Base-by-base conservation (phyloP, 2,329 filamentous ascomycete species). In the Xylariaceae sp. region DNA sequence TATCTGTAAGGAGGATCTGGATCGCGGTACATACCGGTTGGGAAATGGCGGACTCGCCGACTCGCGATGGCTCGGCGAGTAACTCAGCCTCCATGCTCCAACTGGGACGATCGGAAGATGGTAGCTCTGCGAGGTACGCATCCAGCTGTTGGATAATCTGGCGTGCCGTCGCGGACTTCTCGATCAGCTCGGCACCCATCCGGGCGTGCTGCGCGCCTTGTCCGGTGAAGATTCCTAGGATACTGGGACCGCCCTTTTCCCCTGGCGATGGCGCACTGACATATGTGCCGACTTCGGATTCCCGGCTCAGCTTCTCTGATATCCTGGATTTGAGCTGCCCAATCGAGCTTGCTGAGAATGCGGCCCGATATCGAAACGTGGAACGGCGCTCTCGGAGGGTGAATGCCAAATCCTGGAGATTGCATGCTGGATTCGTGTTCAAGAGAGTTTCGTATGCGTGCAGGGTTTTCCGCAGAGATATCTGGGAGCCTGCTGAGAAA, bases 21-120 rank as follows among this genome's bases (percentile, higher is more conserved):
- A 77, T 24, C 0, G 72, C 73, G 2, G 74, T 76, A 48, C 71
- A 76, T 0, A 73, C 21, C 0, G 64, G 63, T n/a, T 67, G 65
- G 0, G 64, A 62, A 7, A 67, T 24, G 1, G 41, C 33, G 3
- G 62, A 59, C 8, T 53, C 36, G 10, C 15, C 23, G 1, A 67
- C 50, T 4, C 48, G 56, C 0, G 63, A 61, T 13, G 32, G 32
- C 26, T 45, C 24, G 24, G 51, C 52, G 8, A 45, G 24, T 1
- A 64, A 20, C 36, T 61, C 58, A 16, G 48, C 53, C 11, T 24
- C n/a, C 2, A 67, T 40, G 0, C 49, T 56, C 63, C 64, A 64
- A 3, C 26, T 26, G 1, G 62, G 62, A 10, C 48, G 42, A 43
- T 64, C 53, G 7, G 40, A 33, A 6, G 45, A 33, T 2, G 62